Evolutionary conservation across 2,329 filamentous ascomycete species (phyloP), one percentile per base, ranked within the genome.

Genomic region (Colletotrichum sp.): DNA sequence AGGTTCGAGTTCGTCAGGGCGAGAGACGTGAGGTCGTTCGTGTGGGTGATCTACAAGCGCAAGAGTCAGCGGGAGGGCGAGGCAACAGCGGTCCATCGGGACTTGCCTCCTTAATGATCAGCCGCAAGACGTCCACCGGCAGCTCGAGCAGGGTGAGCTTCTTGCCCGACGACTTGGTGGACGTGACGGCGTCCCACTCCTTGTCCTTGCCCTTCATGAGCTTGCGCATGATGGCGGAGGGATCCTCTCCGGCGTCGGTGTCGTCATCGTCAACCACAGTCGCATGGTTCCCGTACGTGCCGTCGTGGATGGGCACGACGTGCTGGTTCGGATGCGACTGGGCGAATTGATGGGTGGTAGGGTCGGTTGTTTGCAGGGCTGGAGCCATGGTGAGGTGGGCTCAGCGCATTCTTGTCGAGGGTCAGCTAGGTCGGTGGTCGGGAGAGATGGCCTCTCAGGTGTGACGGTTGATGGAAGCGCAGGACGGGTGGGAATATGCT

Each of bases 1-100:
- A 98, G 90, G 32, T 93, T 92, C 16, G 95, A 95, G 85, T 95
- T 95, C 59, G 94, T 94, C 75, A 95, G 88, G 16, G 95, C 94
- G 55, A 97, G 89, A 16, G 94, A 92, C 0, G 94, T 95, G 76
- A 97, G 88, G 83, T 97, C 95, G 83, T 96, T 96, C 7, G 94
- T 95, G 81, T 96, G 93, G 6, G 93, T 95, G 70, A 96, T 90
- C 94, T 95, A 69, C 70, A 52, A 34, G 62, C 39, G 74, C 28
- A 67, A 74, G 65, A 49, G 71, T 78, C 55, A 79, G 71, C 64
- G 21, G 24, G 32, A 44, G 65, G 9, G 57, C n/a, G n/a, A 16
- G 32, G 16, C n/a, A 64, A 57, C 44, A 77, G 70, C 77, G 34
- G 12, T 65, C 52, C 70, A 68, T 44, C 65, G 26, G 69, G 55